Percentiles rank a stretch among this genome's conserved stretches.
Evolutionary conservation across 176 grass and related monocot species (phyloP).

Genomic region (Lolium rigidum): DNA sequence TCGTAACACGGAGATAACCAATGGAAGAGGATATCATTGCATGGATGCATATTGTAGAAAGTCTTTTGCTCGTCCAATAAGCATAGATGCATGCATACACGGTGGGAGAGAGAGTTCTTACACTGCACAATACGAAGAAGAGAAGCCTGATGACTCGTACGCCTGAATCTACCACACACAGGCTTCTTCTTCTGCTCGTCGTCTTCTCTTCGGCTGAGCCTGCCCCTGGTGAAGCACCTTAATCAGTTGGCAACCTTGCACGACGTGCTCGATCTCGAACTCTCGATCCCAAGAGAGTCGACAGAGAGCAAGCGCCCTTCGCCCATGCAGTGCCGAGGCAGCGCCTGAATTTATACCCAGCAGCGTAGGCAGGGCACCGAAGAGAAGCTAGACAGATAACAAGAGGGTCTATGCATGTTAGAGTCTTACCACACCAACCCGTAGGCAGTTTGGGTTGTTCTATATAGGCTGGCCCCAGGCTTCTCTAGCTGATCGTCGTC

Average conservation of each 20-base stretch:
- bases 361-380: not conserved
- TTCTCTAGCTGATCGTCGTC: not conserved
- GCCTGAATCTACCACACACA: slow-evolving; percentile 11
- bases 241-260: slow-evolving; percentile 25
- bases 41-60: not conserved
- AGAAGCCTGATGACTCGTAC: slow-evolving; percentile 32
- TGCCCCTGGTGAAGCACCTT: slow-evolving; percentile 43
- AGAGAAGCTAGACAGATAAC: not conserved
- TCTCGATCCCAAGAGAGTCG: not conserved
- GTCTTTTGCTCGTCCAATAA: too few species aligned
- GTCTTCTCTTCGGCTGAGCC: not conserved
- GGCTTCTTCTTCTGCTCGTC: not conserved
- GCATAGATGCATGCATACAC: too few species aligned
- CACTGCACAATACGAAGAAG: slow-evolving; percentile 31
- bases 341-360: not conserved
- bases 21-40: not conserved
- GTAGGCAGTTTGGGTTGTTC: slow-evolving; percentile 28
- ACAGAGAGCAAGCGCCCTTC: not conserved
- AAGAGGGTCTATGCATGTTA: not conserved
- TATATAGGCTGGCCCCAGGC: not conserved
- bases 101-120: slow-evolving; percentile 24
- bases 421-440: slow-evolving; percentile 31
- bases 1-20: not conserved
- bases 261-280: not conserved
- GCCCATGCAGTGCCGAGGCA: not conserved